These are phyloP conservation scores for Obba rivulosa DNA, from an alignment of 768 basidiomycete species.

Conservation along the genomic window DNA sequence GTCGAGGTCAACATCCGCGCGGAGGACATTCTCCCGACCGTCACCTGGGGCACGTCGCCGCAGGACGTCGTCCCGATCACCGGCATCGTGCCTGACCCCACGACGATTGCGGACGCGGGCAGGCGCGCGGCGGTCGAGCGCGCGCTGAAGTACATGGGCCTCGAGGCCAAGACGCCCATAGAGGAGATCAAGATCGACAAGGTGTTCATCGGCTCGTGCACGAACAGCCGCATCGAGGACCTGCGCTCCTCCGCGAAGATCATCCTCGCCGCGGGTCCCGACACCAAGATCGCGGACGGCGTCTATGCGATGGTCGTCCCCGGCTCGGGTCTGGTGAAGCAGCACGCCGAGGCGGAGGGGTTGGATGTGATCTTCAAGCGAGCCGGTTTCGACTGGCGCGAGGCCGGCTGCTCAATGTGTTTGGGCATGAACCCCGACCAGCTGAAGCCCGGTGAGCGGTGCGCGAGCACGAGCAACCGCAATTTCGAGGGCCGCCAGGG, in stretches of 20 bases:
- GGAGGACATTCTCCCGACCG: constrained; percentile 57
- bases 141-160: constrained; percentile 58
- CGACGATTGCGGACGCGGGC: constrained; percentile 36
- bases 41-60: constrained; percentile 64
- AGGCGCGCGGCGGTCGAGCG: constrained; percentile 43
- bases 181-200: constrained; percentile 57
- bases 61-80: constrained; percentile 58
- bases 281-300: constrained; percentile 44
- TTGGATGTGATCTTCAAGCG: constrained; percentile 58
- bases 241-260: constrained; percentile 55
- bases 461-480: constrained; percentile 60
- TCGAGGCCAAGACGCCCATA: constrained; percentile 47
- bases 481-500: constrained; percentile 65
- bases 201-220: constrained; percentile 66
- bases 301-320: constrained; percentile 64
- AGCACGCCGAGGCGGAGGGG: constrained; percentile 62
- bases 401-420: constrained; percentile 70
- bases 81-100: constrained; percentile 50
- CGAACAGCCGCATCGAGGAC: constrained; percentile 64
- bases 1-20: constrained; percentile 51
- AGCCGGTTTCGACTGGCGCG: constrained; percentile 65
- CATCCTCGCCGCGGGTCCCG: constrained; percentile 43
- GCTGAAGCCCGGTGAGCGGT: constrained; percentile 50
- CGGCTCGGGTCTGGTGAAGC: constrained; percentile 61
- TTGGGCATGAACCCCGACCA: constrained; percentile 69